These are phyloP conservation scores for Aethionema arabicum DNA, from an alignment of 345 rosid genomes.

Conservation along the genomic window DNA sequence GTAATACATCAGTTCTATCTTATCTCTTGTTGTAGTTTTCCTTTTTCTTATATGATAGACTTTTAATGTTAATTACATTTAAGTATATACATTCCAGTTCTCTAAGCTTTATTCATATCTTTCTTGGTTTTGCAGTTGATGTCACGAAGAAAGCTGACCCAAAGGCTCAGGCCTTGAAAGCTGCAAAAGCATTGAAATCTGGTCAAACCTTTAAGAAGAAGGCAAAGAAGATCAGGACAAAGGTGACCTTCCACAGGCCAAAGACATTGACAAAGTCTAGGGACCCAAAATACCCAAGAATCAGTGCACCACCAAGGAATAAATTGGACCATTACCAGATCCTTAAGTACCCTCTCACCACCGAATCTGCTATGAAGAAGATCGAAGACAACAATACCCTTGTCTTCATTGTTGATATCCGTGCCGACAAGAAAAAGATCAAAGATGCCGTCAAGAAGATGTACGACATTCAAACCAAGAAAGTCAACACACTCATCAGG, in stretches of 20 bases:
- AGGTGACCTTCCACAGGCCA: constrained; percentile 42
- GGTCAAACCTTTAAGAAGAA: constrained; percentile 51
- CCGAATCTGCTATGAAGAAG: constrained; percentile 71
- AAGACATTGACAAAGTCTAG: constrained; percentile 37
- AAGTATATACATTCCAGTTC: neutral
- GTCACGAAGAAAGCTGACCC: constrained; percentile 49
- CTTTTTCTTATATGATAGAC: no score
- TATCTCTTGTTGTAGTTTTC: no score
- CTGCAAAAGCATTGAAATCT: constrained; percentile 64
- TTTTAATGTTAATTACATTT: neutral
- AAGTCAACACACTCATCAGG: constrained; percentile 71
- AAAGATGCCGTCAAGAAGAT: constrained; percentile 65
- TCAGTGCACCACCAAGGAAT: constrained; percentile 39
- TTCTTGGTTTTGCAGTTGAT: constrained; percentile 26
- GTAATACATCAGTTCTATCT: no score
- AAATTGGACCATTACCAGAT: constrained; percentile 48
- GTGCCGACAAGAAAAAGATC: constrained; percentile 69
- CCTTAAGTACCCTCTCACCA: constrained; percentile 60
- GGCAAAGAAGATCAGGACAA: constrained; percentile 34
- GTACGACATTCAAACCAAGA: constrained; percentile 64
- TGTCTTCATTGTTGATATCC: constrained; percentile 58
- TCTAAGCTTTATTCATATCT: neutral
- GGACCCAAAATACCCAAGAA: constrained; percentile 28
- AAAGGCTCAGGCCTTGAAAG: constrained; percentile 58
- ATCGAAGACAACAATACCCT: constrained; percentile 67